Conservation (phyloP, 495 filamentous ascomycete species). For the Sphaerosporella brunnea region DNA sequence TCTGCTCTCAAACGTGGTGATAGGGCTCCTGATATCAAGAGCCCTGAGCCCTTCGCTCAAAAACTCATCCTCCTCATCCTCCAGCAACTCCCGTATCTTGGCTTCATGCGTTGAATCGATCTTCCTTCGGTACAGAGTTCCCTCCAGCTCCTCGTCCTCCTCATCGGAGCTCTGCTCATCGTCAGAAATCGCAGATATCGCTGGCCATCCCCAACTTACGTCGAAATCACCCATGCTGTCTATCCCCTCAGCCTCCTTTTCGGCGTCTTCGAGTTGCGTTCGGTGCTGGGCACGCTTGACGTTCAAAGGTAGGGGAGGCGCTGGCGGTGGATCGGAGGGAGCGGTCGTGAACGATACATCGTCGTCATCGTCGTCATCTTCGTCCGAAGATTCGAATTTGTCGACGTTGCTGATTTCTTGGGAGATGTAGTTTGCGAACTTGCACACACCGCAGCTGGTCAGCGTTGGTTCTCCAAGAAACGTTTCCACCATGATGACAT, state of each 20-base stretch:
- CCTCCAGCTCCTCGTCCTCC: slow-evolving; percentile 18
- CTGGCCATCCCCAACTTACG: slow-evolving; percentile 9
- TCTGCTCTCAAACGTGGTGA: slow-evolving; percentile 3
- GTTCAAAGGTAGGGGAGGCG: slow-evolving; percentile 23
- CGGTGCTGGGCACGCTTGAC: slow-evolving; percentile 5
- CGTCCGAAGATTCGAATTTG: slow-evolving; percentile 23
- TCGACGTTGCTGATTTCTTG: slow-evolving; percentile 26
- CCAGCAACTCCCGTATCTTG: slow-evolving; percentile 17
- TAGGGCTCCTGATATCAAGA: slow-evolving; percentile 6
- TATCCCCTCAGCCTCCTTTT: slow-evolving; percentile 7
- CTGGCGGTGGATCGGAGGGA: slow-evolving; percentile 21
- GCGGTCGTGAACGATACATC: slow-evolving; percentile 19
- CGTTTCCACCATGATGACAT: too few species aligned
- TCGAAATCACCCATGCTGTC: slow-evolving; percentile 21
- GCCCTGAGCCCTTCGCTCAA: slow-evolving; percentile 11
- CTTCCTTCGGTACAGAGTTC: slow-evolving; percentile 9
- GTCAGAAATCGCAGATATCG: background rate
- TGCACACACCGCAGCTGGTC: slow-evolving; percentile 11
- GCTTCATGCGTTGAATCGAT: slow-evolving; percentile 21
- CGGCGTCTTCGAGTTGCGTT: slow-evolving; percentile 19
- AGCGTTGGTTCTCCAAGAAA: slow-evolving; percentile 11
- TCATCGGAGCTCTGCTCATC: slow-evolving; percentile 21
- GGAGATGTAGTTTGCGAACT: slow-evolving; percentile 24
- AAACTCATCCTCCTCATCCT: slow-evolving; percentile 22
- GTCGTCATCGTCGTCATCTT: slow-evolving; percentile 20